Evolutionary conservation across 192 early-diverging fungal species (phyloP).

Genomic region (Powellomyces hirtus): DNA sequence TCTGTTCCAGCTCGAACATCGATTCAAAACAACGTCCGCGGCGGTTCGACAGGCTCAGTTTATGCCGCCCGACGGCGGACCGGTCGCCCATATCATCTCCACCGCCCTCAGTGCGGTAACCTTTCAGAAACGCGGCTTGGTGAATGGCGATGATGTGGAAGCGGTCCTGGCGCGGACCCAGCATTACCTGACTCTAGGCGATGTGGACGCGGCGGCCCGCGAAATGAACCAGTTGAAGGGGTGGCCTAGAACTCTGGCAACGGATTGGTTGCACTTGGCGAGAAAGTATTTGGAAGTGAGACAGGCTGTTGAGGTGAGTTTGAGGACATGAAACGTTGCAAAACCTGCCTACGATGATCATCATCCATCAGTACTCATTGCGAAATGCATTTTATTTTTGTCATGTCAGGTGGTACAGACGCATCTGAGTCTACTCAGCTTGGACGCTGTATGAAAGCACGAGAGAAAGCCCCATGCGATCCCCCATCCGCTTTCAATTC

Average conservation of each 20-base stretch:
- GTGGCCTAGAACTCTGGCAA: conserved; percentile 81
- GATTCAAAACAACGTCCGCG: conserved; percentile 67
- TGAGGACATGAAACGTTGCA: not conserved
- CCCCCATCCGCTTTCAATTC: no score
- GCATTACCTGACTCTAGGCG: conserved; percentile 69
- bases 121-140: conserved; percentile 83
- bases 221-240: conserved; percentile 92
- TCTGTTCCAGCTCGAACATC: conserved; percentile 56
- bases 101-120: conserved; percentile 68
- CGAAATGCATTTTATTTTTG: not conserved
- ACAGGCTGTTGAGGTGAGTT: conserved; percentile 78
- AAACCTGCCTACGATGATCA: conserved; percentile 17
- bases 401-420: conserved; percentile 24
- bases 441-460: conserved; percentile 20
- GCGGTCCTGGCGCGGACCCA: conserved; percentile 75
- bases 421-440: conserved; percentile 21
- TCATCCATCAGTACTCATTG: not conserved
- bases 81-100: conserved; percentile 78
- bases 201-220: conserved; percentile 82
- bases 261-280: conserved; percentile 84
- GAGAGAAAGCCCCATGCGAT: no score
- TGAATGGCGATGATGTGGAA: conserved; percentile 83
- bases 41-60: conserved; percentile 76
- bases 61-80: conserved; percentile 84
- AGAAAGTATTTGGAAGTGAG: conserved; percentile 81